Percentiles rank a stretch among this genome's conserved stretches.
Evolutionary conservation across 1,284 basidiomycete species (phyloP).

Genomic region (Pseudozyma hubeiensis): DNA sequence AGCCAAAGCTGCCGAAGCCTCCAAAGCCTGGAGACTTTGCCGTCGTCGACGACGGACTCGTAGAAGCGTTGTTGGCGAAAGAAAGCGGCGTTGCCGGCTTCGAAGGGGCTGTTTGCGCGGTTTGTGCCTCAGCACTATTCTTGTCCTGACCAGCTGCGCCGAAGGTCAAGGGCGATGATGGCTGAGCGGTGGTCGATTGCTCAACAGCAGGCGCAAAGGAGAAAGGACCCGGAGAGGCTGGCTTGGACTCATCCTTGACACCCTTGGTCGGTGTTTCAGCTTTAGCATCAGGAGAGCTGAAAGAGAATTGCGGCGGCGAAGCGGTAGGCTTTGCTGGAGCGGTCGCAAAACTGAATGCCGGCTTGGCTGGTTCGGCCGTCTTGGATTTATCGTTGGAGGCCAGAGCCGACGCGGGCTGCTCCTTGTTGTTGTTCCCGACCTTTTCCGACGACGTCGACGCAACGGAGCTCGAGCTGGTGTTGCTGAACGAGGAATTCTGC

Average conservation of each 20-base stretch:
- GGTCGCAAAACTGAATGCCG: constrained; percentile 29
- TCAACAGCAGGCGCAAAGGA: constrained; percentile 24
- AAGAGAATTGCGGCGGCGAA: constrained; percentile 16
- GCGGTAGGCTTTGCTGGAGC: constrained; percentile 11
- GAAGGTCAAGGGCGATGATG: constrained; percentile 6
- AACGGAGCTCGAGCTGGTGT: constrained; percentile 13
- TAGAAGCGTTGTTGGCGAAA: constrained; percentile 12
- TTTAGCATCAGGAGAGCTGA: constrained; percentile 7
- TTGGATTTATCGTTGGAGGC: not conserved
- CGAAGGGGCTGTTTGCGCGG: not conserved
- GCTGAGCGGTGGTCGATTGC: not conserved
- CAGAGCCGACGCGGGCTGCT: not conserved
- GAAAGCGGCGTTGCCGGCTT: constrained; percentile 23
- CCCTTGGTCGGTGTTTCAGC: not conserved
- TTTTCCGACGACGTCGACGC: constrained; percentile 6
- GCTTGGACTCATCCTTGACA: constrained; percentile 12
- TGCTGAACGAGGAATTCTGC: constrained; percentile 41
- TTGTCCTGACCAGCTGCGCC: constrained; percentile 6
- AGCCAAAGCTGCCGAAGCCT: constrained; percentile 19
- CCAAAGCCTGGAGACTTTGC: constrained; percentile 12
- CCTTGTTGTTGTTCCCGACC: not conserved
- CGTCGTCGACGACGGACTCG: constrained; percentile 6
- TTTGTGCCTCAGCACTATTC: not conserved
- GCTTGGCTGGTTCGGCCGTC: constrained; percentile 4
- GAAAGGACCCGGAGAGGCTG: constrained; percentile 17